Percentiles rank a stretch among this genome's conserved stretches.
phyloP scores from a whole-genome alignment of 2,329 filamentous ascomycete genomes.

The Pestalotiopsis sp. region DNA sequence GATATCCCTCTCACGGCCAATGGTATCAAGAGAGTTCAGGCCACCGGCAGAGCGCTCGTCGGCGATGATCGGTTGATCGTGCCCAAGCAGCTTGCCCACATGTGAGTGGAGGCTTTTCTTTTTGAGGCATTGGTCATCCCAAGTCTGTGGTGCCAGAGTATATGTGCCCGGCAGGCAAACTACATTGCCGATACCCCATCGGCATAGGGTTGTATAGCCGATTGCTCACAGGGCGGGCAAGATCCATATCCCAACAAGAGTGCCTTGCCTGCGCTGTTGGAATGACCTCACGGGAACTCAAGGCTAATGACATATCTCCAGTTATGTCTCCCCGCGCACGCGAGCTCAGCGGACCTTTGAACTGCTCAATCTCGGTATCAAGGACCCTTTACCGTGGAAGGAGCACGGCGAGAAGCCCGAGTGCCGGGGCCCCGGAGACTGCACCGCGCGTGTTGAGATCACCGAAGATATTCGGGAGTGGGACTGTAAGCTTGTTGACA shows the following conservation, averaged over 20 bases:
- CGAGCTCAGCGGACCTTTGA: slow-evolving; percentile 91
- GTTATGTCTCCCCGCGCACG: slow-evolving; percentile 83
- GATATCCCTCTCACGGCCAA: slow-evolving; percentile 84
- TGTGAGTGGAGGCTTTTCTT: slow-evolving; percentile 56
- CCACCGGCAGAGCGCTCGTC: slow-evolving; percentile 82
- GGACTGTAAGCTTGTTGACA: slow-evolving; percentile 55
- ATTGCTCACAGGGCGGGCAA: no score
- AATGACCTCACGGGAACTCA: not conserved
- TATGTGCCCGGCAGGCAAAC: not conserved
- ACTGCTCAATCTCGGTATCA: slow-evolving; percentile 74
- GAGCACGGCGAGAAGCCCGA: slow-evolving; percentile 41
- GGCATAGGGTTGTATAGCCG: no score
- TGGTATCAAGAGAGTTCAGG: slow-evolving; percentile 74
- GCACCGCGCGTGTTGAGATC: slow-evolving; percentile 64
- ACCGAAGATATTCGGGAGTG: slow-evolving; percentile 79
- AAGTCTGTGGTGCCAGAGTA: not conserved
- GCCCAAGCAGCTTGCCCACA: slow-evolving; percentile 77
- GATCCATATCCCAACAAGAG: not conserved
- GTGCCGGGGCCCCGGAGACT: slow-evolving; percentile 43
- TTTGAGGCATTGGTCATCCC: not conserved
- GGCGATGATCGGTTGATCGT: slow-evolving; percentile 85
- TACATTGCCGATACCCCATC: no score
- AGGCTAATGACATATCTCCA: slow-evolving; percentile 27
- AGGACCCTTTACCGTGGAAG: slow-evolving; percentile 73
- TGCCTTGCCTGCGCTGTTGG: not conserved